Conservation (phyloP, 2,329 filamentous ascomycete species). For the Dothideomycetes sp. region DNA sequence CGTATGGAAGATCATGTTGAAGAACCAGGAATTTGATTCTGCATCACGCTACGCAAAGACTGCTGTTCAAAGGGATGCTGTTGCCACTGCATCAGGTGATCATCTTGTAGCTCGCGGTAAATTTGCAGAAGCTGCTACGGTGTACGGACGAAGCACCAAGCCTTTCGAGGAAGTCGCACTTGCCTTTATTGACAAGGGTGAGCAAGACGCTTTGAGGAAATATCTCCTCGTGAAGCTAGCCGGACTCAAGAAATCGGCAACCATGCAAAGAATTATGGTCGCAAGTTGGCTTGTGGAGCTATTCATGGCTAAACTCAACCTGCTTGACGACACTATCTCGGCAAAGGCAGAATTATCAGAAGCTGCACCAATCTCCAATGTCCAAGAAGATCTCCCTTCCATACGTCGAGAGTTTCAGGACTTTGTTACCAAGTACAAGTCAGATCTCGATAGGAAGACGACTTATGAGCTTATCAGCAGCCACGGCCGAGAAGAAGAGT, state of each 20-base stretch:
- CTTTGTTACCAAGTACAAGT: constrained; percentile 76
- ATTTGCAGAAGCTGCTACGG: constrained; percentile 73
- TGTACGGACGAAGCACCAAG: constrained; percentile 94
- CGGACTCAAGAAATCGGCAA: constrained; percentile 68
- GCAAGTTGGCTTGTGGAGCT: constrained; percentile 91
- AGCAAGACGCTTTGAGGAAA: constrained; percentile 82
- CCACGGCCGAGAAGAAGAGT: constrained; percentile 85
- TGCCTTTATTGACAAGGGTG: constrained; percentile 77
- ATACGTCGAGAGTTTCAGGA: constrained; percentile 76
- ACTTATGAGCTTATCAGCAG: constrained; percentile 94
- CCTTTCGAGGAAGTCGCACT: constrained; percentile 93
- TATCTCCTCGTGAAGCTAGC: constrained; percentile 80
- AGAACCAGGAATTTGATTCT: constrained; percentile 76
- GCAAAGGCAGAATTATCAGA: constrained; percentile 72
- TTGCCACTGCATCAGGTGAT: constrained; percentile 87
- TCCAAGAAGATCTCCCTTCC: constrained; percentile 58
- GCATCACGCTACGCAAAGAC: constrained; percentile 80
- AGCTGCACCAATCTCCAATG: constrained; percentile 53
- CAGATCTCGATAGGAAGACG: constrained; percentile 81
- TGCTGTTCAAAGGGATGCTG: constrained; percentile 72
- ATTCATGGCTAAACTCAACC: constrained; percentile 95
- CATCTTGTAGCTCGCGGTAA: constrained; percentile 72
- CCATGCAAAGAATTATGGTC: constrained; percentile 94
- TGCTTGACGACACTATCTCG: constrained; percentile 85
- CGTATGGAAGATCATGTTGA: constrained; percentile 89